These are phyloP conservation scores for Chenopodium berlandieri DNA, from an alignment of 148 eudicot species.

Conservation along the genomic window DNA sequence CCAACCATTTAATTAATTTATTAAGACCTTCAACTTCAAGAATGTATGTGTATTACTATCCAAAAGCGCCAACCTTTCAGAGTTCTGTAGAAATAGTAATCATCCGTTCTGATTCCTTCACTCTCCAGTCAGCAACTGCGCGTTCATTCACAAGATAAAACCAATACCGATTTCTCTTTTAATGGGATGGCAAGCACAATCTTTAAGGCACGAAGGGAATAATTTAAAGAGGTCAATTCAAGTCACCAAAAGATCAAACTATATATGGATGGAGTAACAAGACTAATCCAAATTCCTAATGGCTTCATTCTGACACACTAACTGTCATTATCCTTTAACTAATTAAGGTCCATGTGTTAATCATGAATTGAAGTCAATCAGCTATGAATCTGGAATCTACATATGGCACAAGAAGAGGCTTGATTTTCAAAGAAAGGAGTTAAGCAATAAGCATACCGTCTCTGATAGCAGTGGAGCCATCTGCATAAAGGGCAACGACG, in stretches of 20 bases:
- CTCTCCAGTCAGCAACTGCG: conserved; percentile 98
- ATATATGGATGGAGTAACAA: not conserved
- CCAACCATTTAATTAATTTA: too few relatives aligned
- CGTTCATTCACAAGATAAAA: conserved; percentile 19
- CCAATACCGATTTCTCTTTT: not conserved
- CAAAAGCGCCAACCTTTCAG: conserved; percentile 59
- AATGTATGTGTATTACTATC: not conserved
- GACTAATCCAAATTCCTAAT: not conserved
- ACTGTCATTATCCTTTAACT: not conserved
- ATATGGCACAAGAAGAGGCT: conserved; percentile 6
- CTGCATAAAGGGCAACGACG: conserved; percentile 89
- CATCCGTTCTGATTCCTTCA: conserved; percentile 97
- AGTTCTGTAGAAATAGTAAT: conserved; percentile 98
- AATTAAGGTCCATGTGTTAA: not conserved
- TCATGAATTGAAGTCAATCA: not conserved
- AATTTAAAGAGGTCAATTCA: too few relatives aligned
- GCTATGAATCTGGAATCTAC: not conserved
- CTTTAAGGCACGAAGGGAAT: too few relatives aligned
- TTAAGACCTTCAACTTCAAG: not conserved
- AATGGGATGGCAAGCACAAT: too few relatives aligned
- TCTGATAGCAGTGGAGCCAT: conserved; percentile 95
- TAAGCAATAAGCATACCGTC: conserved; percentile 55
- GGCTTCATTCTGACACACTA: not conserved
- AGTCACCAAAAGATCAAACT: too few relatives aligned
- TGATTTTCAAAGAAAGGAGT: conserved; percentile 11